A percentile compares a stretch with the other conserved stretches of the same genome.
Conservation (phyloP, 2,329 filamentous ascomycete species). For the Alternaria infectoria region DNA sequence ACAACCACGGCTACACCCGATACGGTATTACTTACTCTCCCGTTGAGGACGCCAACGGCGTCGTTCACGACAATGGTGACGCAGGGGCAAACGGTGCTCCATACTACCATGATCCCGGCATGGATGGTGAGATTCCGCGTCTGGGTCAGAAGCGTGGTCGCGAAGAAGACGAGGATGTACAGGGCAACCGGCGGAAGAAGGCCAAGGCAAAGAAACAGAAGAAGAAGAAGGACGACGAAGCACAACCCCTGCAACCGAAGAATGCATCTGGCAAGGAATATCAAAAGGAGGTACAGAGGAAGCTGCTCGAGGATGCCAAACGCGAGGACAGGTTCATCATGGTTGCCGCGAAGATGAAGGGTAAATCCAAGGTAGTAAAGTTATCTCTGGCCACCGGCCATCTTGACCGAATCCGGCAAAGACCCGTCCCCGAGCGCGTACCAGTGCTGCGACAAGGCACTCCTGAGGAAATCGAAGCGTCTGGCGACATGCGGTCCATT, state of each 20-base stretch:
- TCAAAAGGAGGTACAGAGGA: conserved; percentile 55
- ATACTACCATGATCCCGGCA: conserved; percentile 33
- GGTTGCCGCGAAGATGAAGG: conserved; percentile 54
- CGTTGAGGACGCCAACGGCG: conserved; percentile 29
- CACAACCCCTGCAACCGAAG: conserved; percentile 45
- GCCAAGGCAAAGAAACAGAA: conserved; percentile 33
- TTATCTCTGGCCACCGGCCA: conserved; percentile 46
- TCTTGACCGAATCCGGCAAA: conserved; percentile 45
- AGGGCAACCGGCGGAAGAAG: conserved; percentile 21
- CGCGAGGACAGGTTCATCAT: conserved; percentile 55
- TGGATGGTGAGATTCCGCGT: conserved; percentile 38
- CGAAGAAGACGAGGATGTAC: conserved; percentile 37
- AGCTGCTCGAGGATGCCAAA: conserved; percentile 49
- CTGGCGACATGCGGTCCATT: conserved; percentile 34
- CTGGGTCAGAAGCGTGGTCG: conserved; percentile 40
- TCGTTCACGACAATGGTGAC: conserved; percentile 34
- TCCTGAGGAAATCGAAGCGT: conserved; percentile 32
- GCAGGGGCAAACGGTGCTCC: conserved; percentile 20
- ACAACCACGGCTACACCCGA: conserved; percentile 45
- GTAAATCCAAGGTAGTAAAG: conserved; percentile 53
- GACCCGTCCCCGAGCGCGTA: conserved; percentile 37
- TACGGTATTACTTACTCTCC: conserved; percentile 54
- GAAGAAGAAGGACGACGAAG: conserved; percentile 48
- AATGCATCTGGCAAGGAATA: conserved; percentile 56
- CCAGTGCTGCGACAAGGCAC: conserved; percentile 21